Conservation (phyloP, 139 green algal genomes). For the Pedinophyceae sp. region DNA sequence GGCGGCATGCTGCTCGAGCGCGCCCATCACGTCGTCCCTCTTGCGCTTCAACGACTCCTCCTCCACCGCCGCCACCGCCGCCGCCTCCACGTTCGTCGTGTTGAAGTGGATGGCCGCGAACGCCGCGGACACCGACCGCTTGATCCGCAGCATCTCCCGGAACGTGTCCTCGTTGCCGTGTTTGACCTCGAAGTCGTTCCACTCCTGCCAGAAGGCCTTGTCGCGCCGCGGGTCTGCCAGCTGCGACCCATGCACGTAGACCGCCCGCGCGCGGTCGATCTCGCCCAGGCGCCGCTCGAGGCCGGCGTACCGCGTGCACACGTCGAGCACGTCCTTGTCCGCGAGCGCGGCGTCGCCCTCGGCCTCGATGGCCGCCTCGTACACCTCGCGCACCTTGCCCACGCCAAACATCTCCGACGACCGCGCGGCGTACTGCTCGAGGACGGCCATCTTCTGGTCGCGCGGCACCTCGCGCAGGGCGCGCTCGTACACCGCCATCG, state of each 20-base stretch:
- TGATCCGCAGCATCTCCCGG: slow-evolving; percentile 95
- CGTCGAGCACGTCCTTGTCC: not conserved
- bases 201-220: slow-evolving; percentile 74
- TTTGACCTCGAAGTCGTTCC: slow-evolving; percentile 84
- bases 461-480: slow-evolving; percentile 34
- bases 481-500: slow-evolving; percentile 52
- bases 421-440: slow-evolving; percentile 71
- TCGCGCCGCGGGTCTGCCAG: slow-evolving; percentile 31
- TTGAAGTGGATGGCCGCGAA: slow-evolving; percentile 73
- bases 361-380: slow-evolving; percentile 72
- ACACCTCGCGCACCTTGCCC: slow-evolving; percentile 88
- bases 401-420: slow-evolving; percentile 88
- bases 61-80: slow-evolving; percentile 7
- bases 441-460: slow-evolving; percentile 52
- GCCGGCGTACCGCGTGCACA: slow-evolving; percentile 10
- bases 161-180: slow-evolving; percentile 93
- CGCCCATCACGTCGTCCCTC: slow-evolving; percentile 48
- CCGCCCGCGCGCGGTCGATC: slow-evolving; percentile 81
- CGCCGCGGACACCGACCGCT: slow-evolving; percentile 62
- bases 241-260: slow-evolving; percentile 67
- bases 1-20: slow-evolving; percentile 43
- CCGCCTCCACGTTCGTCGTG: slow-evolving; percentile 50
- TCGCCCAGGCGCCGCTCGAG: slow-evolving; percentile 84
- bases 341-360: not conserved
- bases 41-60: slow-evolving; percentile 14